Evolutionary conservation across 139 green algal genomes (phyloP), one percentile per base, ranked within the genome.

Genomic region (Asterochloris sp.): DNA sequence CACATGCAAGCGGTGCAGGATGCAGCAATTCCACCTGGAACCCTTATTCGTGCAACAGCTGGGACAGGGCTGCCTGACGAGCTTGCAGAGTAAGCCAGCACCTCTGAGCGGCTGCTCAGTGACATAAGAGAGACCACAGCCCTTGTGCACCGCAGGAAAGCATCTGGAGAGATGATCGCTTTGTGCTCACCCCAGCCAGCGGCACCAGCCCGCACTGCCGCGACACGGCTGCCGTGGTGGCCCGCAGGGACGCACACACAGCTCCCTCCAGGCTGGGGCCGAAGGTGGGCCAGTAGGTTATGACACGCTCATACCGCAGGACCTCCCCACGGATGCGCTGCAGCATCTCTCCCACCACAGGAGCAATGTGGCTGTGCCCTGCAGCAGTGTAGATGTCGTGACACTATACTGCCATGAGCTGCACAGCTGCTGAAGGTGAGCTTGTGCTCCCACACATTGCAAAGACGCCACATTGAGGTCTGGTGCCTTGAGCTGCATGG

Each of bases 261-360:
- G 83, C 80, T 12, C 63, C 78, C 85, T 92, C 89, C 73, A 92
- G 84, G 69, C 83, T 80, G 14, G 83, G 83, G 1, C 85, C 85
- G 66, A 87, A 91, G 60, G 79, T 75, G 29, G 84, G 89, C 89
- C 89, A 92, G 88, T 89, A 92, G 62, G 74, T 82, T 74, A 92
- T 82, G 82, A 92, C 86, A 62, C 85, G 83, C 74, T 87, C 84
- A 73, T 92, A 92, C n/a, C 84, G 83, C 27, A 17, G 67, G 74
- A 92, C 87, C 82, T 92, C 89, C 14, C 24, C 60, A 61, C 86
- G 80, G n/a, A 89, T 78, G 68, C 82, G 83, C 64, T 80, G 73
- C 76, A 92, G 77, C 84, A 92, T 90, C 71, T 86, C 88, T 78
- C 88, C 88, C 66, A 92, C 86, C 67, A 92, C 84, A 21, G 86